Evolutionary conservation across 257 asterid genomes (phyloP).

Genomic region (Capsicum chinense): DNA sequence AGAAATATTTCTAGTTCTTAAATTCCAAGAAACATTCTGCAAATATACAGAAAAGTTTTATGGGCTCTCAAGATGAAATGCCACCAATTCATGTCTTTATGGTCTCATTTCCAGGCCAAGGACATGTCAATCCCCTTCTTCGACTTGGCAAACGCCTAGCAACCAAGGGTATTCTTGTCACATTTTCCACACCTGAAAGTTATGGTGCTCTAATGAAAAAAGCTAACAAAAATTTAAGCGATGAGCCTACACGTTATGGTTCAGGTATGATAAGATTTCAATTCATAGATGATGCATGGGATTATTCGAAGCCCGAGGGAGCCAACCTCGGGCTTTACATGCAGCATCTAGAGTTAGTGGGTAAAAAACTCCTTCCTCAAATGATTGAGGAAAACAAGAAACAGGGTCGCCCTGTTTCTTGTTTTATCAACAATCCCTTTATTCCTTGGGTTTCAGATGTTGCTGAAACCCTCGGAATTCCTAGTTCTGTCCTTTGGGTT

Average conservation of each 20-base stretch:
- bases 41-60: background rate
- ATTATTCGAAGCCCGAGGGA: conserved; percentile 35
- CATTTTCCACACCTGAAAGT: conserved; percentile 62
- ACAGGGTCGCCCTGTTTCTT: conserved; percentile 64
- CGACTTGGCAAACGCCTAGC: conserved; percentile 72
- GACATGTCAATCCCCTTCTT: conserved; percentile 81
- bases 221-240: conserved; percentile 45
- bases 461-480: conserved; percentile 55
- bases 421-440: conserved; percentile 66
- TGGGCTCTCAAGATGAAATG: conserved; percentile 40
- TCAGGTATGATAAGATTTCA: conserved; percentile 63
- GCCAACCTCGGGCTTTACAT: conserved; percentile 39
- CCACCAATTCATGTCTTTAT: conserved; percentile 50
- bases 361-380: conserved; percentile 44
- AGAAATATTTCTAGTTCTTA: background rate
- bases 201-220: conserved; percentile 53
- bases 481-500: conserved; percentile 74
- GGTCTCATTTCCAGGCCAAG: conserved; percentile 78
- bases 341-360: conserved; percentile 56
- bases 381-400: conserved; percentile 54
- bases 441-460: conserved; percentile 80
- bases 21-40: background rate
- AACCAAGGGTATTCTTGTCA: conserved; percentile 53
- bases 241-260: conserved; percentile 51
- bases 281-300: conserved; percentile 73